These are phyloP conservation scores for Antrodiella citrinella DNA, from an alignment of 768 basidiomycete species.

Conservation along the genomic window DNA sequence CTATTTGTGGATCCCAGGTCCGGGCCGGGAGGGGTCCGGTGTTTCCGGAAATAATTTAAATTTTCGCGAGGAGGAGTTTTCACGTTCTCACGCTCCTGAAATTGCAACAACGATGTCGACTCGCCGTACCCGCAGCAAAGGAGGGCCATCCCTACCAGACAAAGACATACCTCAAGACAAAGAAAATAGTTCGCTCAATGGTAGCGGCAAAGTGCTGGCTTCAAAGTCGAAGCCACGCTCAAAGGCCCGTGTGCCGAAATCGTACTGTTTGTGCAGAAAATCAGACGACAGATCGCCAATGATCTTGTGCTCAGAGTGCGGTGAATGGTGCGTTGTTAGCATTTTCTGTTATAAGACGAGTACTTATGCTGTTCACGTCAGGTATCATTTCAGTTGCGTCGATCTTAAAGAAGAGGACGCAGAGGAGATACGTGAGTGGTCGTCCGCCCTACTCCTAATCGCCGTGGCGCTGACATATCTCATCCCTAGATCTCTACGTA, in stretches of 20 bases:
- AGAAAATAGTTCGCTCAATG: conserved; percentile 15
- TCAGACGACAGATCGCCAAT: conserved; percentile 76
- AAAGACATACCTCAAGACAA: conserved; percentile 6
- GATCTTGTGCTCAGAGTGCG: conserved; percentile 67
- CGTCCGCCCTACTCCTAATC: conserved; percentile 1
- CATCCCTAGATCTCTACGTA: conserved; percentile 46
- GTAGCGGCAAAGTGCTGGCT: conserved; percentile 1
- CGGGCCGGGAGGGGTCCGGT: not conserved
- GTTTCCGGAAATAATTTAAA: not conserved
- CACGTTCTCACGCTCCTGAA: conserved; percentile 10
- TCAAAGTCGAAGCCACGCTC: conserved; percentile 12
- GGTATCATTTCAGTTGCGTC: conserved; percentile 84
- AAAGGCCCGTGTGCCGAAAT: conserved; percentile 15
- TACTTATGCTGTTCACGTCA: conserved; percentile 20
- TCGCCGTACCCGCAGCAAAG: conserved; percentile 6
- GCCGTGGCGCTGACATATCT: conserved; percentile 1
- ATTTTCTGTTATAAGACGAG: not conserved
- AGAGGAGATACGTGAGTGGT: conserved; percentile 67
- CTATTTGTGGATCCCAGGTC: not conserved
- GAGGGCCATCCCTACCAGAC: not conserved
- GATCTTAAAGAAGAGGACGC: conserved; percentile 54
- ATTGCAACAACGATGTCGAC: conserved; percentile 9
- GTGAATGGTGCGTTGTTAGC: conserved; percentile 50
- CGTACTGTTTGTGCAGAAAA: conserved; percentile 57
- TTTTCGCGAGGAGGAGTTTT: not conserved